phyloP scores from a whole-genome alignment of 1,284 basidiomycete genomes.

The Xanthoconium separans region DNA sequence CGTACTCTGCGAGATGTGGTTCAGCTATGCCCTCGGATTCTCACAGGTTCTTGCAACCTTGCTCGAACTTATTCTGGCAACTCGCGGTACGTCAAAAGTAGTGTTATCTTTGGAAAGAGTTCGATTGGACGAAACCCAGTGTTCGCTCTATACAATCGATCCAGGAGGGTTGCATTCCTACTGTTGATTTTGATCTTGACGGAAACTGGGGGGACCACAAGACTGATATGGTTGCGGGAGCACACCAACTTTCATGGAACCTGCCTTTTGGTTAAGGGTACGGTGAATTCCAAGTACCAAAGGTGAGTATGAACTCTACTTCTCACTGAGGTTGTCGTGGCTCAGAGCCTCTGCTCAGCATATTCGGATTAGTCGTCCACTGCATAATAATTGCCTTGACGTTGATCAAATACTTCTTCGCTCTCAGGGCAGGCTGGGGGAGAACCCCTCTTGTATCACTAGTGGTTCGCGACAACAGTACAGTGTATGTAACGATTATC shows the following conservation, averaged over 20 bases:
- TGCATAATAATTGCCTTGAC: constrained; percentile 20
- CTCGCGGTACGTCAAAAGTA: constrained; percentile 15
- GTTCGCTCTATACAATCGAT: constrained; percentile 23
- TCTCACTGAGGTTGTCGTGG: neutral
- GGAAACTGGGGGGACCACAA: constrained; percentile 8
- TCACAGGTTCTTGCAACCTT: constrained; percentile 11
- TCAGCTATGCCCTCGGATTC: constrained; percentile 2
- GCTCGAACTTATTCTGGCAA: constrained; percentile 20
- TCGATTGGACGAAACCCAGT: constrained; percentile 8
- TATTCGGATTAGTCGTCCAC: constrained; percentile 15
- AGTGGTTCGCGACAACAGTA: constrained; percentile 20
- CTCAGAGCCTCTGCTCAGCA: constrained; percentile 3
- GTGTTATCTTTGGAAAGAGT: neutral
- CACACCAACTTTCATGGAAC: neutral
- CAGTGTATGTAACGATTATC: constrained; percentile 8
- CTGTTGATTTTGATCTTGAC: constrained; percentile 12
- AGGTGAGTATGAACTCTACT: constrained; percentile 4
- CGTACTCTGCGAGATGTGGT: constrained; percentile 16
- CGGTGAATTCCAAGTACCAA: neutral
- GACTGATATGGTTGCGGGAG: constrained; percentile 4
- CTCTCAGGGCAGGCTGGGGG: constrained; percentile 14
- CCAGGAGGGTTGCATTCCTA: constrained; percentile 13
- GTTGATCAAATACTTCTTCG: constrained; percentile 17
- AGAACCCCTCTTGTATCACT: constrained; percentile 22
- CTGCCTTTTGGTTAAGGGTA: constrained; percentile 13